Percentiles rank a stretch among this genome's conserved stretches.
Evolutionary conservation across 2,329 filamentous ascomycete genomes (phyloP).

Genomic region (Penicillium sp.): DNA sequence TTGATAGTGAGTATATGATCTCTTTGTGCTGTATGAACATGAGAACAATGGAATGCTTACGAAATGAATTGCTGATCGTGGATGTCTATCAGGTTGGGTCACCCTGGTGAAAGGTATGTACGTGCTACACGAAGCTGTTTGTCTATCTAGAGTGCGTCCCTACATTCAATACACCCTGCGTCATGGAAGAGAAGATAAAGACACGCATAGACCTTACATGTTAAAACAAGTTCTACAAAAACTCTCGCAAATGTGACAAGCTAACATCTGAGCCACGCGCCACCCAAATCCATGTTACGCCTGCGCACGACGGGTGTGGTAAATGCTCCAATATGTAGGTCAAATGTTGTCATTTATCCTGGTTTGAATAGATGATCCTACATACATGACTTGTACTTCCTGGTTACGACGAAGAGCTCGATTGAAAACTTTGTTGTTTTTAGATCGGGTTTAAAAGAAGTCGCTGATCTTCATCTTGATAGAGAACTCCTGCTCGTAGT

Average conservation of each 20-base stretch:
- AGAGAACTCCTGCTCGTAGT: too few relatives aligned
- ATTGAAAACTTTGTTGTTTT: too few relatives aligned
- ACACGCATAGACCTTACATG: too few relatives aligned
- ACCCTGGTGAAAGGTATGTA: background rate
- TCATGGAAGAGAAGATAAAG: background rate
- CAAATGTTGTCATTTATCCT: background rate
- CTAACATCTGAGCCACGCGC: too few relatives aligned
- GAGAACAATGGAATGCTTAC: background rate
- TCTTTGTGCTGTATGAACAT: background rate
- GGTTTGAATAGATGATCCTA: background rate
- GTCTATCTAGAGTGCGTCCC: background rate
- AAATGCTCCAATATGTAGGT: background rate
- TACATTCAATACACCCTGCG: background rate
- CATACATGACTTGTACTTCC: too few relatives aligned
- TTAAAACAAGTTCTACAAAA: too few relatives aligned
- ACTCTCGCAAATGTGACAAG: too few relatives aligned
- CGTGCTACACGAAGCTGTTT: background rate
- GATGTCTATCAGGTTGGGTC: background rate
- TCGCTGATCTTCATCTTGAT: too few relatives aligned
- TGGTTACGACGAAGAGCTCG: too few relatives aligned
- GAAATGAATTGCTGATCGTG: background rate
- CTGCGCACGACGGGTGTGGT: background rate
- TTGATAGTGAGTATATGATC: background rate
- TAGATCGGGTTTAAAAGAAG: too few relatives aligned
- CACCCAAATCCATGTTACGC: too few relatives aligned